A percentile compares a stretch with the other conserved stretches of the same genome.
Conservation (phyloP, 176 grass and related monocot species). For the Carex myosuroides region DNA sequence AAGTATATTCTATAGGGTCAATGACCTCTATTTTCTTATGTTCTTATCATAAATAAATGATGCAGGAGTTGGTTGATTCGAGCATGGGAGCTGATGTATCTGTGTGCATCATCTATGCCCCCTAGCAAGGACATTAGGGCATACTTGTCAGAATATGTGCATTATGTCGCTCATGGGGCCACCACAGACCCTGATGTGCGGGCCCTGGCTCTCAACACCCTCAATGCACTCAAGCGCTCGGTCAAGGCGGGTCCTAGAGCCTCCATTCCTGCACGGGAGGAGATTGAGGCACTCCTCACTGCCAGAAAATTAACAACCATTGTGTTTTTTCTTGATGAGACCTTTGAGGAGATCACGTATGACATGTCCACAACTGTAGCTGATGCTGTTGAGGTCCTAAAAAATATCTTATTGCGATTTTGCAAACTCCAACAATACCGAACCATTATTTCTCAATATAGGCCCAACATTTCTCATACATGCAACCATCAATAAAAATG, state of each 20-base stretch:
- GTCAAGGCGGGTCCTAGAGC: conserved; percentile 83
- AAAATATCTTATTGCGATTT: not conserved
- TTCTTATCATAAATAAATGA: not conserved
- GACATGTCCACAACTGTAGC: conserved; percentile 98
- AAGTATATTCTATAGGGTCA: not conserved
- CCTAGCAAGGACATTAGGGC: conserved; percentile 98
- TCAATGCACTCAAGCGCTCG: conserved; percentile 82
- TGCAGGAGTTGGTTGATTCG: conserved; percentile 75
- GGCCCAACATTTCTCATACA: not conserved
- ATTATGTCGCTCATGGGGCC: conserved; percentile 80
- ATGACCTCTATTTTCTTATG: not conserved
- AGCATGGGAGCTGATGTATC: conserved; percentile 99
- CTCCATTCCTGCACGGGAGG: conserved; percentile 77
- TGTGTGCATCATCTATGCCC: conserved; percentile 95
- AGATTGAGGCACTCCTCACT: conserved; percentile 90
- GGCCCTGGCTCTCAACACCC: conserved; percentile 76
- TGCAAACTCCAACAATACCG: not conserved
- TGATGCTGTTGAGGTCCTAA: conserved; percentile 91
- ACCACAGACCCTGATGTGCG: conserved; percentile 75
- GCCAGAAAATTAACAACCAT: conserved; percentile 91
- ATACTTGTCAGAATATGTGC: conserved; percentile 97
- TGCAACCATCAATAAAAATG: not conserved
- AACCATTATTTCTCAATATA: not conserved
- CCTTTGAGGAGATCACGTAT: conserved; percentile 97
- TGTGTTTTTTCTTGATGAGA: conserved; percentile 99